phyloP scores from a whole-genome alignment of 768 basidiomycete genomes.

The Pleurotus cornucopiae region DNA sequence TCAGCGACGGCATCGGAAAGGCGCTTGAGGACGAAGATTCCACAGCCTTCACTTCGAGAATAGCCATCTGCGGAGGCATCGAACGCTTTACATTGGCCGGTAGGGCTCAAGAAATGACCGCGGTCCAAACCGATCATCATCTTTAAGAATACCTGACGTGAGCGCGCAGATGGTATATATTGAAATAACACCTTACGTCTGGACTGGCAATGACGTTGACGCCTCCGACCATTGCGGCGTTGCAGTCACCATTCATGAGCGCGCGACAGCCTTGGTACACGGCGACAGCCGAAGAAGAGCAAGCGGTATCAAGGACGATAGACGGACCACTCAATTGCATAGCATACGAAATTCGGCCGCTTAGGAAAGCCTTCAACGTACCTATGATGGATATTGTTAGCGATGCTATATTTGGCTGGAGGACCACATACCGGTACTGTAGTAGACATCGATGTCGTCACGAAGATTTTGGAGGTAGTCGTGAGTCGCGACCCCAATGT shows the following conservation, averaged over 20 bases:
- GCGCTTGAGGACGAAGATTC: conserved; percentile 68
- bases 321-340: conserved; percentile 70
- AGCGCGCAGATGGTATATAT: conserved; percentile 18
- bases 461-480: conserved; percentile 67
- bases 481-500: conserved; percentile 63
- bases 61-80: conserved; percentile 74
- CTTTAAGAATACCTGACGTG: conserved; percentile 55
- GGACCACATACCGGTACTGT: conserved; percentile 51
- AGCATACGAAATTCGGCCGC: conserved; percentile 65
- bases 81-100: conserved; percentile 67
- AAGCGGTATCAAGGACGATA: conserved; percentile 69
- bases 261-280: conserved; percentile 69
- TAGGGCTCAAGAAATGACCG: conserved; percentile 63
- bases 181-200: conserved; percentile 43
- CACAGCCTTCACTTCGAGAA: conserved; percentile 67
- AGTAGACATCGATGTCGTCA: conserved; percentile 63
- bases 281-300: conserved; percentile 67
- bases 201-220: conserved; percentile 69
- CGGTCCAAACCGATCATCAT: conserved; percentile 37
- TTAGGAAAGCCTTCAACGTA: conserved; percentile 64
- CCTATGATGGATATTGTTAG: conserved; percentile 30
- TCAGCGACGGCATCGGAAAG: conserved; percentile 61
- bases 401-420: not conserved
- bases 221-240: conserved; percentile 69
- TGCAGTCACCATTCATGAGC: conserved; percentile 58